Evolutionary conservation across 1,284 basidiomycete species (phyloP).

Genomic region (Irpex sp.): DNA sequence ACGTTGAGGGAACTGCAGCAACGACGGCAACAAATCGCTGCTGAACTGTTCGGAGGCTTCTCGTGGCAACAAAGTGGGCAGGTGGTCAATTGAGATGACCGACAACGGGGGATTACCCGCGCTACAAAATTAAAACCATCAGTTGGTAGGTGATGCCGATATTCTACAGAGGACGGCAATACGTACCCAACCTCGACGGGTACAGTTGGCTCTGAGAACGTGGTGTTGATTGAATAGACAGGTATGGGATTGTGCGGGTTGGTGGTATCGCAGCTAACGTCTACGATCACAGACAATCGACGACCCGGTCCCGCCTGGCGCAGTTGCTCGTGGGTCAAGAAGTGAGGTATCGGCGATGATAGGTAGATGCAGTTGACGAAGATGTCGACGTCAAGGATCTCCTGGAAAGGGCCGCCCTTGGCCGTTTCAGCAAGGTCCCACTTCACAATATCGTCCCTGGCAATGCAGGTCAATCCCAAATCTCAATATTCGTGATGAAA

Average conservation of each 20-base stretch:
- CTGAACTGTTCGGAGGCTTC: constrained; percentile 98
- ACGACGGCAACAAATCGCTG: constrained; percentile 82
- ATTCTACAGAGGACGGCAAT: neutral
- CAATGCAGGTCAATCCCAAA: neutral
- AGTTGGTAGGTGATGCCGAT: neutral
- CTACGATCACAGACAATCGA: constrained; percentile 83
- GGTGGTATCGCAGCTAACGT: constrained; percentile 99
- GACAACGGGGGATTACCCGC: constrained; percentile 64
- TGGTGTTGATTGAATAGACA: constrained; percentile 94
- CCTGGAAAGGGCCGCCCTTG: constrained; percentile 95
- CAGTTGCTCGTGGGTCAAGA: constrained; percentile 79
- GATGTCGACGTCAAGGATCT: constrained; percentile 96
- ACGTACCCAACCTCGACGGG: constrained; percentile 78
- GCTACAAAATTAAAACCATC: constrained; percentile 28
- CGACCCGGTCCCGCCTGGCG: constrained; percentile 67
- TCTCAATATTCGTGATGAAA: neutral
- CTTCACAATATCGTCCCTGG: constrained; percentile 86
- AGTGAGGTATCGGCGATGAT: constrained; percentile 83
- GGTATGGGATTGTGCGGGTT: constrained; percentile 99
- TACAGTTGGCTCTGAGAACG: constrained; percentile 92
- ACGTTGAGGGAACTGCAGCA: constrained; percentile 75
- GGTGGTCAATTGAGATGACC: constrained; percentile 96
- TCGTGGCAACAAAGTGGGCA: constrained; percentile 92
- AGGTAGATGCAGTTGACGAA: constrained; percentile 99
- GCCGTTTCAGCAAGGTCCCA: constrained; percentile 98